Base-by-base conservation (phyloP, 2,329 filamentous ascomycete genomes). In the Colletotrichum higginsianum region DNA sequence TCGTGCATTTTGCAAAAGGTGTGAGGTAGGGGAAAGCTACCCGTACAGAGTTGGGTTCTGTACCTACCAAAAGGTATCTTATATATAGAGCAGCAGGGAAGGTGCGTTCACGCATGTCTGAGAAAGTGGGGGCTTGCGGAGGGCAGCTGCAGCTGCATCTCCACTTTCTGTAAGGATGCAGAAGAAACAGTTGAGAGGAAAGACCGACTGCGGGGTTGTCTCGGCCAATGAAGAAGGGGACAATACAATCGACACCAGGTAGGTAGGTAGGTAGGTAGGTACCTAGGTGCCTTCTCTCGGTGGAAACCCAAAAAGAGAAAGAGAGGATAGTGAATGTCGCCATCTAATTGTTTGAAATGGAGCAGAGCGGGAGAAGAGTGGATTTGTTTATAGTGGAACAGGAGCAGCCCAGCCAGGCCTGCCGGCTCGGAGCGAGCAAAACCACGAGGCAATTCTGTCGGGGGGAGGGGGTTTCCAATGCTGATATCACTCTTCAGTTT, bases 341-440 rank as follows among this genome's bases (percentile, higher is more conserved):
- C 46, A 23, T 61, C 26, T 38, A 30, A 23, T 49, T 15, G 23
- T 18, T 6, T 49, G 35, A 35, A 26, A 52, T 35, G 40, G 57
- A 60, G 42, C 21, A 60, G 11, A 61, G 30, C 42, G 61, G 50
- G 52, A 11, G 30, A 35, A 35, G 30, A 35, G 30, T 35, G 30
- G 30, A 35, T 11, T 35, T 1, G 1, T 8, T 8, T 30, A 8
- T 35, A 35, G 30, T 35, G 30, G 30, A 35, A 35, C 30, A 35
- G 30, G 8, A 9, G 9, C 30, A 35, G 30, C 30, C 30, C 30
- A 2, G 30, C 30, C 30, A 35, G 30, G 23, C 60, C 44, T 1
- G 52, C 57, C 66, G 61, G 66, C 52, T 69, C 61, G 66, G 66
- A 66, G 38, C 66, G 66, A 57, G 11, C 66, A 60, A 52, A 57